Evolutionary conservation across 116 monocot species (phyloP), one percentile per base, ranked within the genome.

Genomic region (Trichopus zeylanicus): DNA sequence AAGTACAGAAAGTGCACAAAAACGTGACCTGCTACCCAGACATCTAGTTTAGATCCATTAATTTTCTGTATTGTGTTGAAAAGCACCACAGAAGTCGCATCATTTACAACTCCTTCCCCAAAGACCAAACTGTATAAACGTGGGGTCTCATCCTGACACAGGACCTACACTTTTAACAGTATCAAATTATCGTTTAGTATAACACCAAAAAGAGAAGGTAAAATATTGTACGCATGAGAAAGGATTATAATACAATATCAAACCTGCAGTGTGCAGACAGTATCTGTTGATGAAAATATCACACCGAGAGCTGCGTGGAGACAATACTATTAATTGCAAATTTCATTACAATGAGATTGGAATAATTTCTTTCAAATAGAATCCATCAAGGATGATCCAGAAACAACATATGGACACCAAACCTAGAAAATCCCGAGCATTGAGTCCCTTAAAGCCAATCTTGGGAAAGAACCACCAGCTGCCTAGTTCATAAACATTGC

Each of bases 31-130:
- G 37, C 69, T 26, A 59, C 59, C 69, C 73, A 35, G 20, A 83
- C 74, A 31, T 71, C 60, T 15, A 88, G n/a, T 51, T 64, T 79
- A 55, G 79, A 79, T 42, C 73, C 65, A 56, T 74, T 68, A 11
- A 83, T 51, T 55, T 88, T 79, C 30, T 74, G 60, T n/a, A 85
- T 74, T 34, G 74, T 58, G 60, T 77, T 74, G 57, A 82, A 91
- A 65, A 85, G 61, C 28, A 85, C 85, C 20, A 85, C 68, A 15
- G 81, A 57, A 47, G 78, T 81, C 52, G 88, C 88, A 75, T 83
- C 88, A 68, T 83, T 88, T 31, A 88, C 81, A 12, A 88, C 84
- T 64, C 88, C 88, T 78, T 84, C 88, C 35, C 88, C 88, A 68
- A 88, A 88, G 47, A 88, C 84, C 60, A 88, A 75, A 64, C 83